Evolutionary conservation across 1,139 yeast genomes (phyloP).

Genomic region (Blastobotrys aristatus): DNA sequence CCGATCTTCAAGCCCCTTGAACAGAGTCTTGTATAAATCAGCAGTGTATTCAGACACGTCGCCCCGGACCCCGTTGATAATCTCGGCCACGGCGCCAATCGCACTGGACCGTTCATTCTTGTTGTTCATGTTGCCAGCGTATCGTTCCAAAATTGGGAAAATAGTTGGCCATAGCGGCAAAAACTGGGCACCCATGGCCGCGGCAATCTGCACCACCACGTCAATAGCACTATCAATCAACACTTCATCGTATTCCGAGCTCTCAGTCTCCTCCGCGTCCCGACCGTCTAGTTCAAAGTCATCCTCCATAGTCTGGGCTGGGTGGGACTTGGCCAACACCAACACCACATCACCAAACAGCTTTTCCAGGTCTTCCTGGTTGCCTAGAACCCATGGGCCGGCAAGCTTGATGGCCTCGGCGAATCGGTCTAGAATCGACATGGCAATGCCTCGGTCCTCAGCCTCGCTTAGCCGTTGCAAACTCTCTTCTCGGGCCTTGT

Average conservation of each 20-base stretch:
- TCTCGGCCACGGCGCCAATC: slow-evolving; percentile 88
- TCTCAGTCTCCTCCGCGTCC: slow-evolving; percentile 50
- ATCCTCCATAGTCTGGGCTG: slow-evolving; percentile 63
- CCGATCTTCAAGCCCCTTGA: slow-evolving; percentile 67
- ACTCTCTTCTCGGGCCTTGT: slow-evolving; percentile 62
- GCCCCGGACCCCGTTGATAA: slow-evolving; percentile 66
- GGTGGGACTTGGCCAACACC: slow-evolving; percentile 73
- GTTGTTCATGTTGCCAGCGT: slow-evolving; percentile 54
- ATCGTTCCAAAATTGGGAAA: slow-evolving; percentile 58
- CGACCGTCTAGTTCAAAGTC: slow-evolving; percentile 52
- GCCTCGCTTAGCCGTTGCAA: slow-evolving; percentile 65
- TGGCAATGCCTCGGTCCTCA: slow-evolving; percentile 74
- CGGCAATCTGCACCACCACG: slow-evolving; percentile 70
- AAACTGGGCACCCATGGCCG: slow-evolving; percentile 72
- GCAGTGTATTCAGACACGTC: slow-evolving; percentile 59
- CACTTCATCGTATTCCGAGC: slow-evolving; percentile 84
- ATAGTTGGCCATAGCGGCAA: slow-evolving; percentile 65
- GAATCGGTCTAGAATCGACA: slow-evolving; percentile 69
- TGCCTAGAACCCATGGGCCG: slow-evolving; percentile 65
- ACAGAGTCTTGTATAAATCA: slow-evolving; percentile 66
- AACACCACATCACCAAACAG: slow-evolving; percentile 67
- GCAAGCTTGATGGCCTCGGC: slow-evolving; percentile 64
- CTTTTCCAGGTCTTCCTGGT: slow-evolving; percentile 56
- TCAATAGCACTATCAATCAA: slow-evolving; percentile 83
- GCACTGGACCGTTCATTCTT: slow-evolving; percentile 76